phyloP scores from a whole-genome alignment of 2,329 filamentous ascomycete species.

The Diaporthe velutina region DNA sequence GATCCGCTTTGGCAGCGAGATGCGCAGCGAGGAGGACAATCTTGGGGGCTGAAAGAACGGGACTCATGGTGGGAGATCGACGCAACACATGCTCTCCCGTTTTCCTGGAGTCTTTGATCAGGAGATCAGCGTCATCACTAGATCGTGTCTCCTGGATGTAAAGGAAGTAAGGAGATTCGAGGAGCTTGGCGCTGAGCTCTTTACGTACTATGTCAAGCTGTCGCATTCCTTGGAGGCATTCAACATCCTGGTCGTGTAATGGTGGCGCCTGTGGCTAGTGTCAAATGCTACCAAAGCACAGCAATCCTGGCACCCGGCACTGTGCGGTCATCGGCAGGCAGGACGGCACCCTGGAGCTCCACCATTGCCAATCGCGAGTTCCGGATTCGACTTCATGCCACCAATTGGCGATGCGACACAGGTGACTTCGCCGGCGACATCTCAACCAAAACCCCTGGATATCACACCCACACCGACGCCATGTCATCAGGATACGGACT shows the following conservation, averaged over 20 bases:
- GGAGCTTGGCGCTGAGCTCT: constrained; percentile 25
- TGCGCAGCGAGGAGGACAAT: constrained; percentile 80
- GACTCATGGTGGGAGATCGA: constrained; percentile 51
- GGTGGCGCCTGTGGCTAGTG: constrained; percentile 28
- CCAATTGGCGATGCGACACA: constrained; percentile 34
- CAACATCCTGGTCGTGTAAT: constrained; percentile 18
- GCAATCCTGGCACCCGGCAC: constrained; percentile 11
- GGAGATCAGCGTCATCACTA: constrained; percentile 7
- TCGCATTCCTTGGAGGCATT: constrained; percentile 23
- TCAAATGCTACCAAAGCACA: background rate
- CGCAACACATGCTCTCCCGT: constrained; percentile 37
- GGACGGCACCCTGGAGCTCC: constrained; percentile 12
- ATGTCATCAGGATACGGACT: constrained; percentile 43
- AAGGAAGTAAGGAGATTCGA: background rate
- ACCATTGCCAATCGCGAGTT: constrained; percentile 26
- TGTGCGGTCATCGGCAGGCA: constrained; percentile 23
- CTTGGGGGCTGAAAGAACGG: constrained; percentile 73
- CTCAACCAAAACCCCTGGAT: constrained; percentile 4
- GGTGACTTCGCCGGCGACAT: constrained; percentile 26
- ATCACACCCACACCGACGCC: constrained; percentile 31
- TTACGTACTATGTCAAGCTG: constrained; percentile 3
- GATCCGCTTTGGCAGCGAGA: constrained; percentile 74
- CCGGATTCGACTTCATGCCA: constrained; percentile 36
- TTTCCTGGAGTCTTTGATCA: constrained; percentile 6
- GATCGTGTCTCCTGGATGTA: background rate